A percentile compares a stretch with the other conserved stretches of the same genome.
Conservation (phyloP, 2,329 filamentous ascomycete species). For the Sporothrix protearum region DNA sequence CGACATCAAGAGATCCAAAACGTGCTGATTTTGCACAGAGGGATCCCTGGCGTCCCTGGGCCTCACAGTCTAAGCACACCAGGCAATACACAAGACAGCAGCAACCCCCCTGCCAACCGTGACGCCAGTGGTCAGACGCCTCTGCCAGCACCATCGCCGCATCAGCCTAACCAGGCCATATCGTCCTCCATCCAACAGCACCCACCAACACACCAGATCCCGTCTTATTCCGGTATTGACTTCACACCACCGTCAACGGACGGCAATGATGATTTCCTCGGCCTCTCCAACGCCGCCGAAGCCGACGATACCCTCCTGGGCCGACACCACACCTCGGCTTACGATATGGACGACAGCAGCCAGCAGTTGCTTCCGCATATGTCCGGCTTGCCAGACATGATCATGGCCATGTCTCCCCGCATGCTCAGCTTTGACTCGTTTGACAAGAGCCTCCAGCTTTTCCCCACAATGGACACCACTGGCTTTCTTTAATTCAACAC, state of each 20-base stretch:
- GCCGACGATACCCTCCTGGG: background rate
- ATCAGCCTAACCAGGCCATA: background rate
- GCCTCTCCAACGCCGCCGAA: background rate
- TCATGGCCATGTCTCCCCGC: slow-evolving; percentile 29
- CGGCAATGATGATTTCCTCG: slow-evolving; percentile 17
- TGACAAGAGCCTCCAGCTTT: slow-evolving; percentile 29
- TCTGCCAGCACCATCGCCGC: background rate
- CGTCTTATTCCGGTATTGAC: slow-evolving; percentile 14
- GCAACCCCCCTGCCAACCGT: background rate
- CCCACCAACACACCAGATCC: slow-evolving; percentile 3
- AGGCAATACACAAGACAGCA: background rate
- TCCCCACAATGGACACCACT: slow-evolving; percentile 30
- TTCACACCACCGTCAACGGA: slow-evolving; percentile 21
- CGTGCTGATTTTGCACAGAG: background rate
- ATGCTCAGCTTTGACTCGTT: slow-evolving; percentile 30
- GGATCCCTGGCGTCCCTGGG: background rate
- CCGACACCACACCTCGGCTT: background rate
- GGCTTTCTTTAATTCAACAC: background rate
- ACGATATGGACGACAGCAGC: slow-evolving; percentile 13
- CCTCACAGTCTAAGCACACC: background rate
- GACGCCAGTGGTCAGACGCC: background rate
- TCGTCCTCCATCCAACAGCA: background rate
- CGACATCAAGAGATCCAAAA: slow-evolving; percentile 15
- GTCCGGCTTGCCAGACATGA: slow-evolving; percentile 26
- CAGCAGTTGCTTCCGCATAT: slow-evolving; percentile 23